phyloP scores from a whole-genome alignment of 768 basidiomycete genomes.

The Termitomyces bulborhizus region DNA sequence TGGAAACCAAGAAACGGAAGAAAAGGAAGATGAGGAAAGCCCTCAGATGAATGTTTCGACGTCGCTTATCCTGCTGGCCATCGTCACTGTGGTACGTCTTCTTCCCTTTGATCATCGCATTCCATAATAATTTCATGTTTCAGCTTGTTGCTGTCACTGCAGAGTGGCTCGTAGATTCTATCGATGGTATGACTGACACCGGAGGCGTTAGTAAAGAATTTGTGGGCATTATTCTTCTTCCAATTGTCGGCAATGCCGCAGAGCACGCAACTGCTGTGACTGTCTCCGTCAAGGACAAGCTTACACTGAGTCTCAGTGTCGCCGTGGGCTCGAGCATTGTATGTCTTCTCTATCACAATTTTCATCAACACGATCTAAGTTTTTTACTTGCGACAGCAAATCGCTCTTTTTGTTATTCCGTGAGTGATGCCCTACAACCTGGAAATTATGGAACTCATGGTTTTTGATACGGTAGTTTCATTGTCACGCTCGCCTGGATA shows the following conservation, averaged over 20 bases:
- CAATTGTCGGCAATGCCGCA: constrained; percentile 89
- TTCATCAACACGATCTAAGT: constrained; percentile 6
- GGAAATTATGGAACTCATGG: neutral
- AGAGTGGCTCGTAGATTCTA: constrained; percentile 76
- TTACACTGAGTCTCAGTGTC: constrained; percentile 82
- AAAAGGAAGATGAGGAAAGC: constrained; percentile 37
- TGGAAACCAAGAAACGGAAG: neutral
- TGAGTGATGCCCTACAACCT: constrained; percentile 14
- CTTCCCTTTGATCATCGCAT: neutral
- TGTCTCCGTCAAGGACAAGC: constrained; percentile 86
- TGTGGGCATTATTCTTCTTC: constrained; percentile 78
- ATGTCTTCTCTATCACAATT: constrained; percentile 17
- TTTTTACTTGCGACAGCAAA: constrained; percentile 46
- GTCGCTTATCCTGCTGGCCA: constrained; percentile 46
- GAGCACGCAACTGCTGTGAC: constrained; percentile 92
- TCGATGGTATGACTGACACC: constrained; percentile 57
- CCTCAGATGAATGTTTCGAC: constrained; percentile 52
- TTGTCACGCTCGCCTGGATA: constrained; percentile 76
- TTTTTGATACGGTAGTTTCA: constrained; percentile 37
- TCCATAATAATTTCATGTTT: constrained; percentile 24
- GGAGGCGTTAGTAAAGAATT: constrained; percentile 70
- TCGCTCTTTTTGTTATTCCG: constrained; percentile 43
- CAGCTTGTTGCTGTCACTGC: constrained; percentile 60
- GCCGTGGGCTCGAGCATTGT: constrained; percentile 85
- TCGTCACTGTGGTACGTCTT: constrained; percentile 56